Percentiles rank a stretch among this genome's conserved stretches.
Evolutionary conservation across 371 early-diverging fungal species (phyloP).

Genomic region (Globomyces sp.): DNA sequence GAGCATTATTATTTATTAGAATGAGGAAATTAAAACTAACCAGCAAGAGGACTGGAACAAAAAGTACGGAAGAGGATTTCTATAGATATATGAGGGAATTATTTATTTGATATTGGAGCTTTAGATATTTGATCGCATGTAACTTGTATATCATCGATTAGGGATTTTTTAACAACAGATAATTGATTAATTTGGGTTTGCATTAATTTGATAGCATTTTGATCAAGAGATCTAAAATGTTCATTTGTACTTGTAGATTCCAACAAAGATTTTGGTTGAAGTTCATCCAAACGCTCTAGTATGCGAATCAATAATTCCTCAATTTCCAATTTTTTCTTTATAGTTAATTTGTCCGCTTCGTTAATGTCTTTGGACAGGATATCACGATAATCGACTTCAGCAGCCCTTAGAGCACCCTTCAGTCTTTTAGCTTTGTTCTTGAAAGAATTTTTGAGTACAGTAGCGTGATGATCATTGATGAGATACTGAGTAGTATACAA

Average conservation of each 20-base stretch:
- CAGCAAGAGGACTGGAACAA: no score
- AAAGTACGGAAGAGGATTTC: no score
- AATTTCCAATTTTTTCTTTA: slow-evolving; percentile 6
- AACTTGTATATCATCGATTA: not conserved
- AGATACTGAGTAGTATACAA: slow-evolving; percentile 8
- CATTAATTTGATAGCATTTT: not conserved
- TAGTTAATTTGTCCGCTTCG: not conserved
- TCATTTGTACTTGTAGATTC: not conserved
- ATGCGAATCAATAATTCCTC: slow-evolving; percentile 11
- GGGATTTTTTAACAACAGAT: slow-evolving; percentile 2
- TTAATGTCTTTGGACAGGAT: not conserved
- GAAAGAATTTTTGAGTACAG: not conserved
- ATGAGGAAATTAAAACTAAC: no score
- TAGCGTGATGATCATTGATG: slow-evolving; percentile 10
- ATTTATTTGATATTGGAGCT: no score
- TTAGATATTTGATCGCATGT: no score
- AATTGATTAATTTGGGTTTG: not conserved
- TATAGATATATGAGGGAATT: no score
- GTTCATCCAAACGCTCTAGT: not conserved
- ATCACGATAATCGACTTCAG: not conserved
- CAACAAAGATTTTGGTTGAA: not conserved
- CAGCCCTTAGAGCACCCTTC: not conserved
- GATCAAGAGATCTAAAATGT: not conserved
- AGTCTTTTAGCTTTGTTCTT: slow-evolving; percentile 2
- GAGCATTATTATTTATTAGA: no score